These are phyloP conservation scores for Baudoinia panamericana DNA, from an alignment of 495 filamentous ascomycete species.

Conservation along the genomic window DNA sequence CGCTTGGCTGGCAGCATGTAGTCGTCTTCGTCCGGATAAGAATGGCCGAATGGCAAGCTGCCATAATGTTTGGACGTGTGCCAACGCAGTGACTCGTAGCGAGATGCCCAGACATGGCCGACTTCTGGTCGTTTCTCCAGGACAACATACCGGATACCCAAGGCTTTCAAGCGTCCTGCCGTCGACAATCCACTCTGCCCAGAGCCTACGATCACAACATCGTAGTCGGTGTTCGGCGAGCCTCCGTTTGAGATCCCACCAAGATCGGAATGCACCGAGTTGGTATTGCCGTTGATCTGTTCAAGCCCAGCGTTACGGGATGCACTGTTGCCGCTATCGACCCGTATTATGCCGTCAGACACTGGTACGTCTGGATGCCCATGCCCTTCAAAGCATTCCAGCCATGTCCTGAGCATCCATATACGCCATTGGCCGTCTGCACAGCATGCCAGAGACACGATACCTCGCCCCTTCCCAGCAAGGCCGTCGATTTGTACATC, in stretches of 20 bases:
- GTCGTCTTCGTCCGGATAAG: conserved; percentile 24
- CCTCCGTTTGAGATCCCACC: neutral
- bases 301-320: too few relatives aligned
- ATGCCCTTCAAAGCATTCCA: conserved; percentile 15
- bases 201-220: conserved; percentile 25
- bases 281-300: conserved; percentile 2
- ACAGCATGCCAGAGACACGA: conserved; percentile 1
- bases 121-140: conserved; percentile 26
- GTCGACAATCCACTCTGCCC: conserved; percentile 28
- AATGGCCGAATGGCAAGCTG: conserved; percentile 30
- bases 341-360: conserved; percentile 1
- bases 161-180: conserved; percentile 29
- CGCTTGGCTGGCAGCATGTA: conserved; percentile 30
- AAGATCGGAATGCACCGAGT: neutral
- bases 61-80: conserved; percentile 28
- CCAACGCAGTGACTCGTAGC: conserved; percentile 27
- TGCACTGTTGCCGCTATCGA: too few relatives aligned
- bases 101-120: conserved; percentile 31
- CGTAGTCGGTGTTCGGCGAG: conserved; percentile 11
- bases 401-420: conserved; percentile 19
- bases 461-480: conserved; percentile 3
- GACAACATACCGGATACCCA: conserved; percentile 27
- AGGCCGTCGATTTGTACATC: neutral
- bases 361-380: conserved; percentile 10
- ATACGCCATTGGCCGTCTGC: conserved; percentile 14